Percentiles rank a stretch among this genome's conserved stretches.
phyloP scores from a whole-genome alignment of 805 yeast genomes.

The Pichia cabralensis region DNA sequence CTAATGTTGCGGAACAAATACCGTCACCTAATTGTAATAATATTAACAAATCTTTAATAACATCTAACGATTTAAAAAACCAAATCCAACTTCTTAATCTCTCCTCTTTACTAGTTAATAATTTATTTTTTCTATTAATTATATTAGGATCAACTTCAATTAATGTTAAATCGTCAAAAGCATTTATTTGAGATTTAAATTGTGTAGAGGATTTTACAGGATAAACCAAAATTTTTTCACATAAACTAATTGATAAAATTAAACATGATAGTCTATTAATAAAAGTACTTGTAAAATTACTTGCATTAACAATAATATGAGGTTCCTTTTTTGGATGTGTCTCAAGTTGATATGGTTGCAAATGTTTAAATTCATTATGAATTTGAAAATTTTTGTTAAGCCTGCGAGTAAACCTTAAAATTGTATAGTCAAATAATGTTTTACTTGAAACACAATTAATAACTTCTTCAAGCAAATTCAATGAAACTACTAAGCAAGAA shows the following conservation, averaged over 20 bases:
- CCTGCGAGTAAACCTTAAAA: conserved; percentile 12
- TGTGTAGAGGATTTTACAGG: conserved; percentile 19
- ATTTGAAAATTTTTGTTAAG: conserved; percentile 4
- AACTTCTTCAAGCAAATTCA: conserved; percentile 25
- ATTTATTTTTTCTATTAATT: conserved; percentile 2
- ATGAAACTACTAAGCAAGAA: conserved; percentile 21
- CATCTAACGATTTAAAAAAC: conserved; percentile 7
- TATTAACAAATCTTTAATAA: conserved; percentile 25
- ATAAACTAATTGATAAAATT: conserved; percentile 22
- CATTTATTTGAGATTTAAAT: conserved; percentile 13
- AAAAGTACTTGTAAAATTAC: conserved; percentile 26
- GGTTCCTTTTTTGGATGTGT: conserved; percentile 6
- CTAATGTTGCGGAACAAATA: conserved; percentile 13
- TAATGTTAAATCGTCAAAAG: conserved; percentile 19
- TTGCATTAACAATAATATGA: conserved; percentile 26
- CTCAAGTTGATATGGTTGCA: conserved; percentile 5
- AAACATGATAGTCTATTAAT: conserved; percentile 20
- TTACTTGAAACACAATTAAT: conserved; percentile 26
- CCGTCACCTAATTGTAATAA: conserved; percentile 33
- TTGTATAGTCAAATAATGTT: conserved; percentile 17
- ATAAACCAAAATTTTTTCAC: conserved; percentile 29
- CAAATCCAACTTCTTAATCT: conserved; percentile 6
- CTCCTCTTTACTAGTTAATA: background rate
- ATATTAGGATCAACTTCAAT: conserved; percentile 2
- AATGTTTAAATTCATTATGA: conserved; percentile 5